Base-by-base conservation (phyloP, 129 eudicot species). In the Artemisia tridentata region DNA sequence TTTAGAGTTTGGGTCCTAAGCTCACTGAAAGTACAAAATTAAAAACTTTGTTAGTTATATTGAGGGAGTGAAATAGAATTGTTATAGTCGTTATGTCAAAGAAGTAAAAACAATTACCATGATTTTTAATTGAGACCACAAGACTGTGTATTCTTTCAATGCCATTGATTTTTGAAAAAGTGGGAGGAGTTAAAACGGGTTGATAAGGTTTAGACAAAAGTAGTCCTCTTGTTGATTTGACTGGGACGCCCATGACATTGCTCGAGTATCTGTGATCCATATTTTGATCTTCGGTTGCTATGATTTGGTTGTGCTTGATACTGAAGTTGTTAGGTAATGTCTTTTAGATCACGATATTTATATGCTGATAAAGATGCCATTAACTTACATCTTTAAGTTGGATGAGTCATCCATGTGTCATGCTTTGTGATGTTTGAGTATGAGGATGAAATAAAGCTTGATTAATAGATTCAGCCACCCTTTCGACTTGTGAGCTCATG, bases 361-460 rank as follows among this genome's bases (percentile, higher is more conserved):
- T 81, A 77, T 11, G 60, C 54, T 27, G n/a, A 53, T 62, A 64
- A 67, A 60, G 51, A 18, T 51, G 47, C 38, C 18, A 43, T 50
- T 25, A 13, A 12, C n/a, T 62, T 7, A 27, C 54, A 52, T 50
- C 64, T 77, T 67, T 53, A 56, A 29, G 69, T 72, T 73, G 71
- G 75, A 55, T 54, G 79, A 66, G 80, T 68, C 73, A 72, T 72
- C 34, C 56, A 65, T 61, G 18, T 21, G 63, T 62, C 85, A 81
- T 77, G 3, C 38, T 14, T 47, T n/a, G 11, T 4, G 74, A 74
- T 48, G 74, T 57, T 66, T 43, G 67, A 13, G n/a, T 64, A 7
- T 19, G 20, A 51, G 63, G 45, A 73, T 61, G 51, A 72, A 49
- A 50, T 50, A 62, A 29, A 50, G 52, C 38, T 52, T 52, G 60